Base-by-base conservation (phyloP, 805 yeast species). In the Zygoascus tannicola region DNA sequence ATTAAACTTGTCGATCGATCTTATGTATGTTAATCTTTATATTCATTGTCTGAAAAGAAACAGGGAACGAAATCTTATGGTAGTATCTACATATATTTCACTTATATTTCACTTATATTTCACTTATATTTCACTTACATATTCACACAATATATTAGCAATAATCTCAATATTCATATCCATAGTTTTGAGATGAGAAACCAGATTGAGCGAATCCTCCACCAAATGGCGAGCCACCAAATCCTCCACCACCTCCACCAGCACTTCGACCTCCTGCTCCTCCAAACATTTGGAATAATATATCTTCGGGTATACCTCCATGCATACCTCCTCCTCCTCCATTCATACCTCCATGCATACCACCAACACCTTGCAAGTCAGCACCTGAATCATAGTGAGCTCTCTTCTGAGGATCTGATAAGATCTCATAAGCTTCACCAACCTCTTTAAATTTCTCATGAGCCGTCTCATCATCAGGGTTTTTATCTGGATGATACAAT, bases 401-500 rank as follows among this genome's bases (percentile, higher is more conserved):
- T 68, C 97, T 82, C 72, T 88, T 90, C 59, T 88, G 84, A 16
- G 81, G 73, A 60, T 88, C 97, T 8, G 85, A 75, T 49, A 88
- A 72, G 4, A 84, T 71, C 64, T 90, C 97, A 63, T 88, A 77
- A 4, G 97, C 96, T 48, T 77, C 76, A 3, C 90, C 80, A 57
- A 86, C 74, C 62, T 86, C 95, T 66, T 90, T 90, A 67, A 90
- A 90, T 68, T 85, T 87, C 61, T 90, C 97, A 43, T 94, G 92
- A 14, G 95, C 96, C 61, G 82, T 94, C 43, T 59, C 69, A 40
- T 56, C 55, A 38, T 63, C 66, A 10, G 75, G 77, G 57, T 84
- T 81, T 66, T 85, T 85, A 58, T 85, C 95, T 0, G 95, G 95
- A 59, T 85, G 95, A 56, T 74, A 74, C 50, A 67, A 69, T 47